phyloP scores from a whole-genome alignment of 1,284 basidiomycete species.

The Puccinia polysora region DNA sequence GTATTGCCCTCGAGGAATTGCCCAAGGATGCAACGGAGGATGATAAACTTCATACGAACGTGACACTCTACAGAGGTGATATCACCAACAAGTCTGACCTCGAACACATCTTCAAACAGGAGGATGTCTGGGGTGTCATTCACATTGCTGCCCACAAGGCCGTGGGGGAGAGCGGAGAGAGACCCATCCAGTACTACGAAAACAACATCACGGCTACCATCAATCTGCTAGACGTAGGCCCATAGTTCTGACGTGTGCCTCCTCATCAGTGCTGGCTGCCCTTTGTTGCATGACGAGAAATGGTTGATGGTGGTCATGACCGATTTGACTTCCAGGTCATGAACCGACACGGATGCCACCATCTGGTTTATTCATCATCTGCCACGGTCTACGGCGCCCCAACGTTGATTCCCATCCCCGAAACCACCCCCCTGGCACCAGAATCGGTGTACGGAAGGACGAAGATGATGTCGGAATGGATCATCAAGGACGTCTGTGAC shows the following conservation, averaged over 20 bases:
- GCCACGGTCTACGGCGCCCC: constrained; percentile 99
- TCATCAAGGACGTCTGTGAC: constrained; percentile 82
- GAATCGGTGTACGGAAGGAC: constrained; percentile 93
- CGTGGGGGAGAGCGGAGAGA: constrained; percentile 93
- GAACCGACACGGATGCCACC: constrained; percentile 73
- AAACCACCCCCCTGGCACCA: constrained; percentile 78
- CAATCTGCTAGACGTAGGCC: constrained; percentile 62
- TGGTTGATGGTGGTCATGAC: too few species aligned
- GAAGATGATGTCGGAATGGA: constrained; percentile 87
- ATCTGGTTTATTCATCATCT: constrained; percentile 93
- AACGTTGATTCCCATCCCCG: constrained; percentile 85
- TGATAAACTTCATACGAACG: constrained; percentile 57
- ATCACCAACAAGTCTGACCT: constrained; percentile 69
- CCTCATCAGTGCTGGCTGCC: constrained; percentile 34
- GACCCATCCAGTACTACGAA: constrained; percentile 84
- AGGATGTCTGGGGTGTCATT: constrained; percentile 94
- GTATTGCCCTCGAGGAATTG: constrained; percentile 68
- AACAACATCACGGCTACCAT: constrained; percentile 86
- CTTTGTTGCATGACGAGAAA: too few species aligned
- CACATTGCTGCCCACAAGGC: constrained; percentile 97
- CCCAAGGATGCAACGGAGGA: constrained; percentile 63
- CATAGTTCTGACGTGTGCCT: background rate
- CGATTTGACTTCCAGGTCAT: constrained; percentile 61
- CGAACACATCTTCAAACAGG: constrained; percentile 69
- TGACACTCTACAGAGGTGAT: constrained; percentile 69